These are phyloP conservation scores for Pythium apleroticum DNA, from an alignment of 352 stramenopile species.

Conservation along the genomic window DNA sequence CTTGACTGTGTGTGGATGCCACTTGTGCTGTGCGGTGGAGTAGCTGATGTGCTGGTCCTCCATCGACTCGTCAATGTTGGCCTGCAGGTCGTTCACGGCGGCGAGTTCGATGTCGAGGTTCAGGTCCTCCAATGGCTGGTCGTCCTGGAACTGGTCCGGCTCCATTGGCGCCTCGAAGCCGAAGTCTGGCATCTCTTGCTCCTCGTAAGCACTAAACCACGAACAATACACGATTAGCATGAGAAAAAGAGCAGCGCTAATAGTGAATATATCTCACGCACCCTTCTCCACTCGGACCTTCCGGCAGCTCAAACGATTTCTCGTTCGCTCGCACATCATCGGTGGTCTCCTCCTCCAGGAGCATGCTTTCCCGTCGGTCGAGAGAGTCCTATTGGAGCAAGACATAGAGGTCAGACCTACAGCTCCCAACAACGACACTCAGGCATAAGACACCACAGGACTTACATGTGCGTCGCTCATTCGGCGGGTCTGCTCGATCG, in stretches of 20 bases:
- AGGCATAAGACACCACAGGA: not conserved
- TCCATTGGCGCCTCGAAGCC: constrained; percentile 57
- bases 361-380: constrained; percentile 22
- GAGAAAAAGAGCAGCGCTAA: too few species aligned
- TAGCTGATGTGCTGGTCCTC: constrained; percentile 35
- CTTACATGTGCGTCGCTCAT: constrained; percentile 62
- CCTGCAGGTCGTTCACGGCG: constrained; percentile 74
- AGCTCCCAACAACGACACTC: too few species aligned
- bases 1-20: constrained; percentile 97
- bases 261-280: not conserved
- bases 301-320: constrained; percentile 27
- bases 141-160: constrained; percentile 33
- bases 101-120: constrained; percentile 83
- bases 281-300: constrained; percentile 19
- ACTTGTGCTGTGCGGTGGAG: constrained; percentile 90
- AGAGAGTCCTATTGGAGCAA: not conserved
- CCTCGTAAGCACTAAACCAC: constrained; percentile 33
- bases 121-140: constrained; percentile 56
- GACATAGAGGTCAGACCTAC: not conserved
- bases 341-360: constrained; percentile 16
- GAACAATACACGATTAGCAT: not conserved
- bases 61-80: constrained; percentile 47
- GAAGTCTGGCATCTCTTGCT: constrained; percentile 50
- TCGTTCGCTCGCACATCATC: constrained; percentile 7
- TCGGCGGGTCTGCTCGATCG: constrained; percentile 69